Evolutionary conservation across 371 early-diverging fungal species (phyloP), one percentile per base, ranked within the genome.

Genomic region (Parasitella parasitica): DNA sequence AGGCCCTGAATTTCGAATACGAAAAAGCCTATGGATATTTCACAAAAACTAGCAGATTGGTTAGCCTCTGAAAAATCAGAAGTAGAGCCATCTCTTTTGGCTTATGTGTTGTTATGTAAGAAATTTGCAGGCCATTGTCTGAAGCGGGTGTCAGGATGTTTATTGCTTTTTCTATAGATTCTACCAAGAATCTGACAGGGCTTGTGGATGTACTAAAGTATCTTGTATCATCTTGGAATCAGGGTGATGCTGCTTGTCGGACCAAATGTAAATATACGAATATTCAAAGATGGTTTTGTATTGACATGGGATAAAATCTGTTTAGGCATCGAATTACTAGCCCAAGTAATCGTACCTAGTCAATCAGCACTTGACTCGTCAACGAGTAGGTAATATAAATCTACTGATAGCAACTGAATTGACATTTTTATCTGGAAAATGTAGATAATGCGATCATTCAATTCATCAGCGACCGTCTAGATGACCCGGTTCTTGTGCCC

Each of bases 31-130:
- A 66, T 66, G 66, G 57, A 66, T 18, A 66, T 59, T 38, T 18
- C 54, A 6, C 57, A 57, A 38, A 51, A 54, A 49, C 39, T 67
- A 28, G 41, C 35, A 9, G 59, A 68, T 39, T 74, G 74, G 74
- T 62, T 74, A 26, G 20, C 41, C 27, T 74, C 74, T 39, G 68
- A 68, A 18, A 65, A 62, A 43, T 28, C 46, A 12, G 66, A 68
- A 58, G 63, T 74, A 15, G 65, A 71, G 6, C 71, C 74, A 58
- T 71, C 74, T 6, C 60, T 74, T 26, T 46, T 74, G 34, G 74
- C 74, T 16, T 68, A 74, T 46, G 37, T 74, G 0, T 54, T 74
- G 11, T 51, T 74, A 28, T 63, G 74, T 74, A 71, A 68, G 30
- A 9, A 16, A 35, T 15, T 30, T 57, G 12, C 15, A 6, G 0